Evolutionary conservation across 345 rosid species (phyloP).

Genomic region (Salix udensis): DNA sequence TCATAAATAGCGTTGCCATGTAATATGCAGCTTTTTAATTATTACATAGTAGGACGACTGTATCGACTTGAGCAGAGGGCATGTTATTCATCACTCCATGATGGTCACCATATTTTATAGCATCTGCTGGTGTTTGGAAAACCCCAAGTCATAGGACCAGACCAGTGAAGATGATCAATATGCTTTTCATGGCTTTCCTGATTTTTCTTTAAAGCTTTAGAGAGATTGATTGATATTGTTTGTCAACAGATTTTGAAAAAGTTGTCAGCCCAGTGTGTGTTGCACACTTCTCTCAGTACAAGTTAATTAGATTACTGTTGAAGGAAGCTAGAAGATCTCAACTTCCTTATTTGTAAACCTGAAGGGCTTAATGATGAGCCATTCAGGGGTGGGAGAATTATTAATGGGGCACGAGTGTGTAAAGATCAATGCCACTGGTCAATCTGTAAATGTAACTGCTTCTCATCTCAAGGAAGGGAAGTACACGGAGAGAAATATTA

Average conservation of each 20-base stretch:
- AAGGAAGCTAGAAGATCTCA: slow-evolving; percentile 58
- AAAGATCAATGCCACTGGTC: slow-evolving; percentile 46
- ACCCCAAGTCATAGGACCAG: not conserved
- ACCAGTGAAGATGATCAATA: not conserved
- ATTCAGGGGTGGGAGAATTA: slow-evolving; percentile 41
- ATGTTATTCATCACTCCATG: not conserved
- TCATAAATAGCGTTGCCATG: not conserved
- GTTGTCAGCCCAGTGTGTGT: slow-evolving; percentile 80
- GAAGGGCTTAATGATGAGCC: slow-evolving; percentile 31
- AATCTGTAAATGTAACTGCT: slow-evolving; percentile 50
- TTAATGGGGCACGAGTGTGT: slow-evolving; percentile 83
- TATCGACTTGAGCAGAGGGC: not conserved
- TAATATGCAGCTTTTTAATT: not conserved
- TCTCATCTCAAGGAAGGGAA: slow-evolving; percentile 51
- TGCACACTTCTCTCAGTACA: slow-evolving; percentile 91
- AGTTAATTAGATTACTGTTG: slow-evolving; percentile 56
- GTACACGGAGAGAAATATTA: slow-evolving; percentile 42
- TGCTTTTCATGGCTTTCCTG: not conserved
- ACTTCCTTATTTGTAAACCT: slow-evolving; percentile 35
- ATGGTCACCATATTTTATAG: not conserved
- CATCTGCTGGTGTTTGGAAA: not conserved
- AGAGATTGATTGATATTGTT: slow-evolving; percentile 18
- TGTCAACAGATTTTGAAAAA: slow-evolving; percentile 66
- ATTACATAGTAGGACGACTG: not conserved
- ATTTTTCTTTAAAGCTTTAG: not conserved